Evolutionary conservation across 352 stramenopile species (phyloP).

Genomic region (Blastocystis sp.): DNA sequence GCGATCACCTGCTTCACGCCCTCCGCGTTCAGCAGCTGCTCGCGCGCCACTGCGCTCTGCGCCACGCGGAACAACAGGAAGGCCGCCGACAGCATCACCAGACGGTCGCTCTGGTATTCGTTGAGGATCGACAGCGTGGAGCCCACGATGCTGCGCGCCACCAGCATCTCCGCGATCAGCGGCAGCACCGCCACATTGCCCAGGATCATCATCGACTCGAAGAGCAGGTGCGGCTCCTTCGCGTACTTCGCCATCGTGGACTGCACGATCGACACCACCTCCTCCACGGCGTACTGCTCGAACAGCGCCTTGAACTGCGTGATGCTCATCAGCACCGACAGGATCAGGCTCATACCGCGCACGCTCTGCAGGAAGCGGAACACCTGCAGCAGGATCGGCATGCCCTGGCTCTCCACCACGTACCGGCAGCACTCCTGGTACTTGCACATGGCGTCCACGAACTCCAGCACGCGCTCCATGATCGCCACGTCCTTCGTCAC

Average conservation of each 20-base stretch:
- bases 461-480: conserved; percentile 52
- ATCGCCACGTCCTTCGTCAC: conserved; percentile 38
- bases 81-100: conserved; percentile 1
- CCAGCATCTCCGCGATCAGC: conserved; percentile 55
- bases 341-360: background rate
- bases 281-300: conserved; percentile 48
- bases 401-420: conserved; percentile 55
- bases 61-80: conserved; percentile 38
- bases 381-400: conserved; percentile 35
- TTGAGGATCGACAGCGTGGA: conserved; percentile 1
- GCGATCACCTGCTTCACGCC: conserved; percentile 24
- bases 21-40: conserved; percentile 36
- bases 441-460: conserved; percentile 65
- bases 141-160: conserved; percentile 41
- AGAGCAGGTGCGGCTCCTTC: conserved; percentile 47
- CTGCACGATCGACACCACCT: conserved; percentile 57
- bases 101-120: background rate
- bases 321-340: conserved; percentile 66
- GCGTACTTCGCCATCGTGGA: conserved; percentile 13
- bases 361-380: conserved; percentile 61
- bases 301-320: conserved; percentile 52
- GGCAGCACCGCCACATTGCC: conserved; percentile 38
- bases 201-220: conserved; percentile 50
- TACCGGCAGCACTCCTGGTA: conserved; percentile 47
- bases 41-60: conserved; percentile 40